phyloP scores from a whole-genome alignment of 768 basidiomycete species.

The Inosperma sp. region DNA sequence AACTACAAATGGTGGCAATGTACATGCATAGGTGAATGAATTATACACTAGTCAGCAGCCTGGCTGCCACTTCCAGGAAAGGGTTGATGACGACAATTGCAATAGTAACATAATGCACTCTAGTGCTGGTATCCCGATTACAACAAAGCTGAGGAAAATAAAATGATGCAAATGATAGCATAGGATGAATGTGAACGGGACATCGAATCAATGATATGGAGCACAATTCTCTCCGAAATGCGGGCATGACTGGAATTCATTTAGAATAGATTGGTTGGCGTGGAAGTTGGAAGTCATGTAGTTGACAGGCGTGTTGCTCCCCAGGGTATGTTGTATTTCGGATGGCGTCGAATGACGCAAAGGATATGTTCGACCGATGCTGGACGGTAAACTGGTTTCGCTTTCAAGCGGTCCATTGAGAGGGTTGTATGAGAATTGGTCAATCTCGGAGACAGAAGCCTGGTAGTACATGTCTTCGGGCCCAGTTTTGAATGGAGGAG shows the following conservation, averaged over 20 bases:
- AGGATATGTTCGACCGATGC: constrained; percentile 3
- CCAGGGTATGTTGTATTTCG: constrained; percentile 16
- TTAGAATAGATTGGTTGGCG: constrained; percentile 25
- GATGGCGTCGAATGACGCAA: constrained; percentile 12
- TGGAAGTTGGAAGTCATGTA: constrained; percentile 23
- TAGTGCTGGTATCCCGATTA: constrained; percentile 4
- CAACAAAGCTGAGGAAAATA: not conserved
- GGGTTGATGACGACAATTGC: not conserved
- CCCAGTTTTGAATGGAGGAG: constrained; percentile 33
- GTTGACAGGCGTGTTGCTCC: constrained; percentile 14
- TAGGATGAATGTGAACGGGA: not conserved
- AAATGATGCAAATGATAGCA: not conserved
- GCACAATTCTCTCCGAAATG: constrained; percentile 45
- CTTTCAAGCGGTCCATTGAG: constrained; percentile 28
- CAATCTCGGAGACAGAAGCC: constrained; percentile 36
- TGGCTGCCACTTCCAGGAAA: not conserved
- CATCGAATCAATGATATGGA: constrained; percentile 30
- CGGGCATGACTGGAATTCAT: constrained; percentile 37
- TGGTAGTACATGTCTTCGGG: constrained; percentile 40
- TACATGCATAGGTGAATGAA: not conserved
- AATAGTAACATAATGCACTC: constrained; percentile 2
- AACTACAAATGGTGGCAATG: too few species aligned
- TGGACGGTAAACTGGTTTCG: constrained; percentile 27
- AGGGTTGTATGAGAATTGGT: constrained; percentile 48
- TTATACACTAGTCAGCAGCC: not conserved